A percentile compares a stretch with the other conserved stretches of the same genome.
phyloP scores from a whole-genome alignment of 331 rosid species.

The Arachis monticola region DNA sequence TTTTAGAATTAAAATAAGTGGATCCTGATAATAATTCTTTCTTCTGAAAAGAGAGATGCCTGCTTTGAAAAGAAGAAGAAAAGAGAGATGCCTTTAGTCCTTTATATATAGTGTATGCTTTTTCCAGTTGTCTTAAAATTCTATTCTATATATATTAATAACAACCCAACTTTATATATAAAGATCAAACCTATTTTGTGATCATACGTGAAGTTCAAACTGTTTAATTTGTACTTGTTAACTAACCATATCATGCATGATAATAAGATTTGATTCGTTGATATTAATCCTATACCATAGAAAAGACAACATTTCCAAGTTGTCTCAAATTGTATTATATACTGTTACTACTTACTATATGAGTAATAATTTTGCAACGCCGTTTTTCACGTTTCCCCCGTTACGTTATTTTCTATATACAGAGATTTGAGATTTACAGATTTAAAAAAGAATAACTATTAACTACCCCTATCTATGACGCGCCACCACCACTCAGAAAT shows the following conservation, averaged over 20 bases:
- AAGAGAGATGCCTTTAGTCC: constrained; percentile 30
- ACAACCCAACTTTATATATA: background rate
- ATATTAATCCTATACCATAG: background rate
- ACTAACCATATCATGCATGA: background rate
- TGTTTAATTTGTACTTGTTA: no score
- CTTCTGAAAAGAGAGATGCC: constrained; percentile 23
- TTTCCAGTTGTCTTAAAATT: background rate
- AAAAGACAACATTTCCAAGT: background rate
- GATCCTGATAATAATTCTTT: background rate
- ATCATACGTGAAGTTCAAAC: no score
- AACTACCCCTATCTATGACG: constrained; percentile 38
- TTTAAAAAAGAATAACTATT: constrained; percentile 28
- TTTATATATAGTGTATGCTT: background rate
- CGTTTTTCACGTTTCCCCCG: constrained; percentile 36
- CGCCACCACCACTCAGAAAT: constrained; percentile 47
- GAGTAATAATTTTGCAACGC: constrained; percentile 23
- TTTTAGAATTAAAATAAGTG: background rate
- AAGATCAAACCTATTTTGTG: no score
- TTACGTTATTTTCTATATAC: constrained; percentile 45
- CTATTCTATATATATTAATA: background rate
- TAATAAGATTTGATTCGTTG: background rate
- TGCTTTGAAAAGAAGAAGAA: constrained; percentile 1
- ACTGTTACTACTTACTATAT: background rate
- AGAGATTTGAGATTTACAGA: background rate
- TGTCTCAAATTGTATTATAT: constrained; percentile 31